Conservation (phyloP, 2,329 filamentous ascomycete species). For the Trichoderma aggressivum region DNA sequence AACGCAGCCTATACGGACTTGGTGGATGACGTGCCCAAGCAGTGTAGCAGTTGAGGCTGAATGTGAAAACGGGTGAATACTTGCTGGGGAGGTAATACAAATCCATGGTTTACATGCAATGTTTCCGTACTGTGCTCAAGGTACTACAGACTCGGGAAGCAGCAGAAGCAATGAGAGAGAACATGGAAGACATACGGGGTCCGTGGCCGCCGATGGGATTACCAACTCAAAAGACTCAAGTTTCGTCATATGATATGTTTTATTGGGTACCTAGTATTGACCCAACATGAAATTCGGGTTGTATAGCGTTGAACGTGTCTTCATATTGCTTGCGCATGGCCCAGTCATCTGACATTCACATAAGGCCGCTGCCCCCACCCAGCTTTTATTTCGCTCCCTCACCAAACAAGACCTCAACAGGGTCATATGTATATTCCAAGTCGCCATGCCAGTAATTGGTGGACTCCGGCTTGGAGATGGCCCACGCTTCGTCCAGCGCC, state of each 20-base stretch:
- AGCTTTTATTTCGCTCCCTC: slow-evolving; percentile 38
- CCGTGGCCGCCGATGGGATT: neutral
- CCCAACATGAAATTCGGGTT: neutral
- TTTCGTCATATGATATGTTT: neutral
- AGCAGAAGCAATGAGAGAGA: neutral
- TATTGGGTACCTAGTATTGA: neutral
- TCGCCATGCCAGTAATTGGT: slow-evolving; percentile 57
- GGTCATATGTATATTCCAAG: slow-evolving; percentile 65
- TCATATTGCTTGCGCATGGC: neutral
- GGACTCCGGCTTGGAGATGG: slow-evolving; percentile 58
- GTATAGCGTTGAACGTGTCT: neutral
- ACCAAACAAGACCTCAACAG: slow-evolving; percentile 57
- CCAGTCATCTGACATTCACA: neutral
- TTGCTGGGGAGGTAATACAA: neutral
- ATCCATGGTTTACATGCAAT: neutral
- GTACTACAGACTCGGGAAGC: neutral
- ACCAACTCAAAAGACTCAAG: neutral
- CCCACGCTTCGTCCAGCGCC: slow-evolving; percentile 75
- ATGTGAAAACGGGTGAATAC: neutral
- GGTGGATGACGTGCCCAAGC: neutral
- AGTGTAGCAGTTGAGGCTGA: neutral
- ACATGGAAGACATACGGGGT: neutral
- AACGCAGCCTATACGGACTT: neutral
- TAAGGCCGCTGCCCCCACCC: neutral
- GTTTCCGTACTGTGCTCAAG: neutral